phyloP scores from a whole-genome alignment of 305 asterid genomes.

The Fraxinus latifolia region DNA sequence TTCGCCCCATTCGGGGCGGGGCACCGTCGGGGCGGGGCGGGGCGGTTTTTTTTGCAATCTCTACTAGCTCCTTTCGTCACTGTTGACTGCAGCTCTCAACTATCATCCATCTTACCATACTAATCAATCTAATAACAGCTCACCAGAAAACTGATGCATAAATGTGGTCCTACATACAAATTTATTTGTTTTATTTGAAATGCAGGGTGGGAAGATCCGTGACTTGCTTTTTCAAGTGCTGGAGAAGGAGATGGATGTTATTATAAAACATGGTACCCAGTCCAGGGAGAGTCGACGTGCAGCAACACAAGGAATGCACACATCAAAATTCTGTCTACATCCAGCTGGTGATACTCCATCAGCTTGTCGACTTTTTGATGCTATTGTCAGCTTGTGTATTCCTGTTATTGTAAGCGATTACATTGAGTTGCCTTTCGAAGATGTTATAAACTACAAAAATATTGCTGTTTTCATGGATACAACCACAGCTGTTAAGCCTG shows the following conservation, averaged over 20 bases:
- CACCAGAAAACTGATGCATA: not conserved
- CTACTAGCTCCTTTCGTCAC: not conserved
- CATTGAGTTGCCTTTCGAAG: constrained; percentile 94
- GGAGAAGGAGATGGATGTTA: constrained; percentile 73
- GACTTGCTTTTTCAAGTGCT: constrained; percentile 86
- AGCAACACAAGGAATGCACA: constrained; percentile 92
- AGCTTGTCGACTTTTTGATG: constrained; percentile 97
- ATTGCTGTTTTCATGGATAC: constrained; percentile 78
- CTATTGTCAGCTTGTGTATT: constrained; percentile 85
- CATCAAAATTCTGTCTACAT: constrained; percentile 84
- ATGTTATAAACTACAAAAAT: constrained; percentile 82
- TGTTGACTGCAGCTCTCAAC: not conserved
- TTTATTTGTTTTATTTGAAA: constrained; percentile 16
- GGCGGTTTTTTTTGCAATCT: too few species aligned
- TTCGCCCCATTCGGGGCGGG: too few species aligned
- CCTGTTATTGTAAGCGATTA: constrained; percentile 88
- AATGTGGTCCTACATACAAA: constrained; percentile 7
- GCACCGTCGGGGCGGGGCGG: too few species aligned
- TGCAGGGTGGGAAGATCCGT: constrained; percentile 91
- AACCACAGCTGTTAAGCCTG: constrained; percentile 62
- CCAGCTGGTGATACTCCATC: constrained; percentile 99
- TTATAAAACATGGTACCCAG: constrained; percentile 87
- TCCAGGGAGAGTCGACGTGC: constrained; percentile 92
- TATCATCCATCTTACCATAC: not conserved
- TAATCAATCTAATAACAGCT: not conserved